Conservation (phyloP, 2,329 filamentous ascomycete species). For the Penicillium digitatum region DNA sequence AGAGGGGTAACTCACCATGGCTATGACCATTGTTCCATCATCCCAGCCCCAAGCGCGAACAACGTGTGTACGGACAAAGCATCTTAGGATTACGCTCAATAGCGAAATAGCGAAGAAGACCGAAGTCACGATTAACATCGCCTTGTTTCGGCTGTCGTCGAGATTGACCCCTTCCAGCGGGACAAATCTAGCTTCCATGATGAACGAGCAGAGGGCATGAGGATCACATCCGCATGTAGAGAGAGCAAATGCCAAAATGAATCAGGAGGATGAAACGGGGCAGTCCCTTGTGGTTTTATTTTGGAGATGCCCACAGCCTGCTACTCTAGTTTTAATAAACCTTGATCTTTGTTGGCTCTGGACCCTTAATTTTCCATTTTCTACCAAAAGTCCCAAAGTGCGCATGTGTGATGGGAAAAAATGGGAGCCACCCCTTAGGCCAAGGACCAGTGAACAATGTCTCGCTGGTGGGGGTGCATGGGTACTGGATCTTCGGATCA, state of each 20-base stretch:
- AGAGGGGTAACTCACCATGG: conserved; percentile 24
- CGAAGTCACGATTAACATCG: conserved; percentile 28
- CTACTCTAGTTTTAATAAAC: conserved; percentile 2
- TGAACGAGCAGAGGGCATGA: conserved; percentile 2
- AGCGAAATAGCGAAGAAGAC: conserved; percentile 42
- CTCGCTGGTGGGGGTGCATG: conserved; percentile 9
- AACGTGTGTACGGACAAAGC: conserved; percentile 41
- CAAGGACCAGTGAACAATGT: not conserved
- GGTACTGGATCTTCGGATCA: conserved; percentile 11
- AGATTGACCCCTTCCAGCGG: not conserved
- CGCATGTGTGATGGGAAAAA: not conserved
- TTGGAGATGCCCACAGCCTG: conserved; percentile 7
- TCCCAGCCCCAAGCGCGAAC: conserved; percentile 40
- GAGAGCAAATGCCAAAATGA: not conserved
- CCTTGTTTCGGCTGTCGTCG: conserved; percentile 18
- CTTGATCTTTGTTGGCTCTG: not conserved
- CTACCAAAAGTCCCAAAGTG: not conserved
- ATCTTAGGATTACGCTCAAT: conserved; percentile 37
- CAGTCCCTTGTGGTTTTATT: conserved; percentile 15
- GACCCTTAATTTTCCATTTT: not conserved
- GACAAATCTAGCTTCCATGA: conserved; percentile 7
- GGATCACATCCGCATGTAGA: conserved; percentile 8
- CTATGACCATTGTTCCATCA: conserved; percentile 32
- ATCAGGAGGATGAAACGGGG: not conserved
- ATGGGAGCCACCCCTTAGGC: conserved; percentile 1